phyloP scores from a whole-genome alignment of 352 stramenopile genomes.

The Pythium brachiatum region DNA sequence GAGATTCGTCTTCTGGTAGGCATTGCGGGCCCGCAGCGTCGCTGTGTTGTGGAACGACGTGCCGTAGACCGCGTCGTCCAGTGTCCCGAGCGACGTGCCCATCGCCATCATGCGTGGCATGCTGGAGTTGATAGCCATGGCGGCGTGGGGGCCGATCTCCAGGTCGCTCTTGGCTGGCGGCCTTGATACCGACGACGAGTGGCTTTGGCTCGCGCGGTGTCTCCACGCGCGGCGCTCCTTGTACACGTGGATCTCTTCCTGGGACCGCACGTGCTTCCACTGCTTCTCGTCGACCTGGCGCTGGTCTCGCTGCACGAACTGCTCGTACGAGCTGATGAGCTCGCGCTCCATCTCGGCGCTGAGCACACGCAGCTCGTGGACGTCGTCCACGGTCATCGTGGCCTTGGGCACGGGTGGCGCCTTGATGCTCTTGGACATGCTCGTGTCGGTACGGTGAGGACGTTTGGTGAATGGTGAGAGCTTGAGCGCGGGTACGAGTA shows the following conservation, averaged over 20 bases:
- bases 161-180: constrained; percentile 12
- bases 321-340: constrained; percentile 36
- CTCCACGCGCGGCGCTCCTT: constrained; percentile 28
- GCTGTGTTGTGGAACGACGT: constrained; percentile 39
- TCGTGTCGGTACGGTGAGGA: no score
- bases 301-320: constrained; percentile 32
- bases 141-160: constrained; percentile 42
- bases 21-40: constrained; percentile 37
- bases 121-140: constrained; percentile 37
- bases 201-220: background rate
- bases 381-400: constrained; percentile 11
- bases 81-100: constrained; percentile 35
- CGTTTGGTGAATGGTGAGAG: no score
- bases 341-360: constrained; percentile 25
- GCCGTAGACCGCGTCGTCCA: constrained; percentile 60
- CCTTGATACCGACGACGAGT: no score
- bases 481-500: no score
- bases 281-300: constrained; percentile 28
- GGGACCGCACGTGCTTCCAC: constrained; percentile 32
- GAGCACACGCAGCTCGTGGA: constrained; percentile 16
- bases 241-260: constrained; percentile 33
- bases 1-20: constrained; percentile 39
- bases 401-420: background rate
- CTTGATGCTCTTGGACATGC: constrained; percentile 13
- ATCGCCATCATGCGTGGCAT: constrained; percentile 32